Percentiles rank a stretch among this genome's conserved stretches.
Evolutionary conservation across 441 rosid genomes (phyloP).

Genomic region (Euphorbia neoarborescens): DNA sequence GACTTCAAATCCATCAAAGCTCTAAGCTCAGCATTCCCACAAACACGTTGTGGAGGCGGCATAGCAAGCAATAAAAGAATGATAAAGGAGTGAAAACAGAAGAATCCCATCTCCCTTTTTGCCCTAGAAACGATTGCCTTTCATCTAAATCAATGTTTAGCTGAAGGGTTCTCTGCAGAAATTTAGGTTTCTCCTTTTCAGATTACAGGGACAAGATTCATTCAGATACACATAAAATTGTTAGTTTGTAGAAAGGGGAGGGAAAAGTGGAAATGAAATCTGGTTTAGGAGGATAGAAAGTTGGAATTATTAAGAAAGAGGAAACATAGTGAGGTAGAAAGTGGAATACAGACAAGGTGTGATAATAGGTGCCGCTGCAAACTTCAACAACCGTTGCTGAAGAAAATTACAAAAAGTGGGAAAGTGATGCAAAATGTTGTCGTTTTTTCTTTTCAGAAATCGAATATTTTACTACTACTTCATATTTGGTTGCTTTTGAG

Average conservation of each 20-base stretch:
- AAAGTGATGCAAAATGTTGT: not conserved
- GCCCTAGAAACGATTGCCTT: not conserved
- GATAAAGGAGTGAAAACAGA: conserved; percentile 21
- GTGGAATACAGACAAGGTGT: not conserved
- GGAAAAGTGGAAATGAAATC: not conserved
- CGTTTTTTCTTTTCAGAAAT: not conserved
- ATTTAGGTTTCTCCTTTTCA: not conserved
- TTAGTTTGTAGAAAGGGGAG: not conserved
- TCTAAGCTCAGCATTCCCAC: conserved; percentile 54
- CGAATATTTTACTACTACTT: not conserved
- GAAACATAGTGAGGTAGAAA: not conserved
- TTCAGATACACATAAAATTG: not conserved
- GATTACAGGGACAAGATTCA: not conserved
- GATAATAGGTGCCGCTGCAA: not conserved
- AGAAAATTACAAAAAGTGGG: not conserved
- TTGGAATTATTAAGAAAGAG: not conserved
- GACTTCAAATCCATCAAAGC: conserved; percentile 72
- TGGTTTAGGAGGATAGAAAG: not conserved
- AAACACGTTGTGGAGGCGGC: conserved; percentile 17
- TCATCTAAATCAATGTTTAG: not conserved
- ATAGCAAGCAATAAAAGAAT: conserved; percentile 24
- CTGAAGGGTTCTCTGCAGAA: not conserved
- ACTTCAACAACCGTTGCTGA: not conserved
- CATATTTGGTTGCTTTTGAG: not conserved
- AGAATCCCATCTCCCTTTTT: conserved; percentile 24